Conservation (phyloP, 2,329 filamentous ascomycete species). For the Epichloe scottii region DNA sequence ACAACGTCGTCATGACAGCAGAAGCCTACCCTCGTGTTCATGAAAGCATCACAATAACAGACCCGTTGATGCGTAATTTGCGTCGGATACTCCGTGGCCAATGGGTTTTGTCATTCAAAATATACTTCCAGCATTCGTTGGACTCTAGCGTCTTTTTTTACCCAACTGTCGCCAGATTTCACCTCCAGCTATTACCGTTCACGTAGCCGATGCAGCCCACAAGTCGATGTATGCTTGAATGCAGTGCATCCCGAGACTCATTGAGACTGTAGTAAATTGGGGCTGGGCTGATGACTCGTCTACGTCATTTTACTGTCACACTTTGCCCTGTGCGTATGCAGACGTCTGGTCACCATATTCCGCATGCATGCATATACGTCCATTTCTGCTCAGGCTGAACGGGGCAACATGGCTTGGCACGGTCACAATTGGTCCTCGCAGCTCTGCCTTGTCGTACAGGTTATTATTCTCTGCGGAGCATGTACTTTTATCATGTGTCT, state of each 20-base stretch:
- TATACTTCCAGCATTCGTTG: too few species aligned
- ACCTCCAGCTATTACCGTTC: background rate
- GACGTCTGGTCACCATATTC: too few species aligned
- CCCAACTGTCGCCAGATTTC: too few species aligned
- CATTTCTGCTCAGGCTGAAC: background rate
- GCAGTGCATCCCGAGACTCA: background rate
- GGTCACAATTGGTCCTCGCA: background rate
- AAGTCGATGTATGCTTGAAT: background rate
- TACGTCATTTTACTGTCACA: background rate
- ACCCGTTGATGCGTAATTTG: too few species aligned
- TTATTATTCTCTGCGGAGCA: too few species aligned
- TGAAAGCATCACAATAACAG: too few species aligned
- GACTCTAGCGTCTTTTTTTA: too few species aligned
- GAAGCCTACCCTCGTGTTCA: too few species aligned
- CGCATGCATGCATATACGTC: background rate
- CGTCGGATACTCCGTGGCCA: background rate
- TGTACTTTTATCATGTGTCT: background rate
- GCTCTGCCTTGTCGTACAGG: background rate
- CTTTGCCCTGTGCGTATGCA: background rate
- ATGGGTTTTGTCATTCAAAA: background rate
- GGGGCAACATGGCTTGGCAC: background rate
- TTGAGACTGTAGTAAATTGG: background rate
- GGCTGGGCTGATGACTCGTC: background rate
- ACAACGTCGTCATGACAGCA: background rate
- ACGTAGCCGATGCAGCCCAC: background rate